Evolutionary conservation across 2,329 filamentous ascomycete species (phyloP), one percentile per base, ranked within the genome.

Genomic region (Aspergillus piperis): DNA sequence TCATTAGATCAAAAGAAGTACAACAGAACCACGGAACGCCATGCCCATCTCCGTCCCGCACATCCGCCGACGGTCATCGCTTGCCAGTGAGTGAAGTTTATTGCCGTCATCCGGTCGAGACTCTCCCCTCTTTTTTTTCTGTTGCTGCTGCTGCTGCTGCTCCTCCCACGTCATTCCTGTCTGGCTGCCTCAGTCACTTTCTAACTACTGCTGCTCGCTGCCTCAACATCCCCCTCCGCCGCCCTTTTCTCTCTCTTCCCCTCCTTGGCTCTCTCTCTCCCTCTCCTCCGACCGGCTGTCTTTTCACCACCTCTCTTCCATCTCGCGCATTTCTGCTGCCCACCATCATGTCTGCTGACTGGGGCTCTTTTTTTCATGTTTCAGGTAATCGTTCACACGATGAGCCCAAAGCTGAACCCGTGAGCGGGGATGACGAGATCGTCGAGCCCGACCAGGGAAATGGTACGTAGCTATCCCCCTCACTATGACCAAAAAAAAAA

Each of bases 381-480:
- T 61, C 68, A 83, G 81, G 81, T 56, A 63, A 59, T 69, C 76
- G 79, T 49, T 89, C 88, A 4, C 77, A 76, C 65, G 87, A 90
- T 59, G 87, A 87, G 23, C 65, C 71, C 27, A 71, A 72, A 41
- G 57, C 65, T 54, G 69, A 71, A 21, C 63, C 68, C 23, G 81
- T 79, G 10, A 76, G 77, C 61, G 79, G 81, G 62, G 88, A 92
- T 66, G 91, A 96, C 71, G 92, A 92, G 72, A 85, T 94, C 63
- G 88, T 97, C 71, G 92, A 96, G 79, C 86, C 91, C 62, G 93
- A 97, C 58, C 92, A 98, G 83, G 92, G 93, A 79, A 97, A 94
- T 84, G 90, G 92, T 96, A 80, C 76, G 88, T 61, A 11, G 39
- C 39, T 25, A 11, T 17, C 41, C 53, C n/a, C n/a, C 36, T 25